These are phyloP conservation scores for Penicillium sp. DNA, from an alignment of 2,329 filamentous ascomycete species.

Conservation along the genomic window DNA sequence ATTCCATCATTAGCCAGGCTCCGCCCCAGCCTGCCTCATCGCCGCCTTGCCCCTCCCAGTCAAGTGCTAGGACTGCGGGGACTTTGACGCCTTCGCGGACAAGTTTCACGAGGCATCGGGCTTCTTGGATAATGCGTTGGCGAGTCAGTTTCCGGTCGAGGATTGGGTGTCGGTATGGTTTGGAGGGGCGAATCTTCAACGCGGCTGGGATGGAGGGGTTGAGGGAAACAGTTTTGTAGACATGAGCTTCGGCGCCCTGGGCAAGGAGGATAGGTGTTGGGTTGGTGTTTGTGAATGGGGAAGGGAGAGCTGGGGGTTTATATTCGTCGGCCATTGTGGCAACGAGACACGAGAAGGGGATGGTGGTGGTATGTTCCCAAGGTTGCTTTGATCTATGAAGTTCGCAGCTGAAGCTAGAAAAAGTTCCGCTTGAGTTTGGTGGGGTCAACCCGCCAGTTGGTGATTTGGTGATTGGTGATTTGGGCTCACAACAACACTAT, in stretches of 20 bases:
- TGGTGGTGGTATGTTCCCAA: neutral
- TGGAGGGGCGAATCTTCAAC: slow-evolving; percentile 86
- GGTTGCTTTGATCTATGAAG: neutral
- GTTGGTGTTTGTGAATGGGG: slow-evolving; percentile 63
- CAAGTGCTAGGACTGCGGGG: slow-evolving; percentile 72
- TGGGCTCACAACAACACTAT: neutral
- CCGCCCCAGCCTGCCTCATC: slow-evolving; percentile 56
- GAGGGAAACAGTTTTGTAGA: slow-evolving; percentile 85
- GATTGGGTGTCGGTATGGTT: slow-evolving; percentile 85
- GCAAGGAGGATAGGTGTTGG: slow-evolving; percentile 70
- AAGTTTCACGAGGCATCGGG: slow-evolving; percentile 77
- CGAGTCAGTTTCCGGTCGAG: slow-evolving; percentile 86
- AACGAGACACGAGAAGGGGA: neutral
- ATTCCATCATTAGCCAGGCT: slow-evolving; percentile 81
- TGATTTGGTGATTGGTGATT: neutral
- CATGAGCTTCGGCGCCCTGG: slow-evolving; percentile 92
- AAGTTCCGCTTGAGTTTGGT: slow-evolving; percentile 3
- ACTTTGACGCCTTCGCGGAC: slow-evolving; percentile 76
- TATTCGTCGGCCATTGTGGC: slow-evolving; percentile 24
- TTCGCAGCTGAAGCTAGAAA: slow-evolving; percentile 1
- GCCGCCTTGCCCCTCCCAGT: slow-evolving; percentile 61
- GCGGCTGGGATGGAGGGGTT: slow-evolving; percentile 66
- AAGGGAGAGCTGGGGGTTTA: slow-evolving; percentile 53
- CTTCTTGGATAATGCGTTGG: slow-evolving; percentile 84
- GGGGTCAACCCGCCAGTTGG: slow-evolving; percentile 1